Evolutionary conservation across 345 rosid genomes (phyloP), one percentile per base, ranked within the genome.

Genomic region (Salix udensis): DNA sequence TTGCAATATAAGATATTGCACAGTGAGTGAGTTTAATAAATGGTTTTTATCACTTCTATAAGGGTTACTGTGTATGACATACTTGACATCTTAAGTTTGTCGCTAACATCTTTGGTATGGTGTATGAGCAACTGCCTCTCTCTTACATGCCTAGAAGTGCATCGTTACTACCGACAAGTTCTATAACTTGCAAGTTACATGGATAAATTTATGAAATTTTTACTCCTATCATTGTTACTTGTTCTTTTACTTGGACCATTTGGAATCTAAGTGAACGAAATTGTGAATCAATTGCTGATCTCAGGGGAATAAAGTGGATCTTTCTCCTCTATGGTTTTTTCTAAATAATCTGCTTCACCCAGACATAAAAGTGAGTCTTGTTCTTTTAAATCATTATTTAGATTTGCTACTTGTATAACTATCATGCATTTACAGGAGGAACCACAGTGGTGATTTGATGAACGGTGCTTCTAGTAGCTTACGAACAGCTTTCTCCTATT

Each of bases 401-500:
- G 61, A 72, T 31, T 64, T 44, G 48, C 14, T 48, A 48, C 36
- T 26, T 16, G 13, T 55, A 48, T 42, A 13, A 37, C 61, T 44
- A 1, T 71, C 19, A 61, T 75, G 64, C 67, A 70, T 74, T 71
- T 81, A 82, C 67, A 74, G 88, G 85, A 74, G 79, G 77, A 78
- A 60, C 44, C 21, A 3, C 24, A 26, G 24, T 71, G 66, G 46
- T 26, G 79, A 67, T 66, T 86, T 68, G 79, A 93, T 93, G 98
- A 89, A 79, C 48, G 85, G 88, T 85, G 85, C 87, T 26, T 86
- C 93, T 1, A 80, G 66, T 28, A 84, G 77, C 83, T 82, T 93
- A 75, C 87, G 92, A 2, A 82, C 92, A 31, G 97, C 98, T 50
- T 93, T 95, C 75, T 90, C 94, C 13, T 80, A 90, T 78, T 93